These are phyloP conservation scores for Fusarium anthophilum DNA, from an alignment of 2,329 filamentous ascomycete species.

Conservation along the genomic window DNA sequence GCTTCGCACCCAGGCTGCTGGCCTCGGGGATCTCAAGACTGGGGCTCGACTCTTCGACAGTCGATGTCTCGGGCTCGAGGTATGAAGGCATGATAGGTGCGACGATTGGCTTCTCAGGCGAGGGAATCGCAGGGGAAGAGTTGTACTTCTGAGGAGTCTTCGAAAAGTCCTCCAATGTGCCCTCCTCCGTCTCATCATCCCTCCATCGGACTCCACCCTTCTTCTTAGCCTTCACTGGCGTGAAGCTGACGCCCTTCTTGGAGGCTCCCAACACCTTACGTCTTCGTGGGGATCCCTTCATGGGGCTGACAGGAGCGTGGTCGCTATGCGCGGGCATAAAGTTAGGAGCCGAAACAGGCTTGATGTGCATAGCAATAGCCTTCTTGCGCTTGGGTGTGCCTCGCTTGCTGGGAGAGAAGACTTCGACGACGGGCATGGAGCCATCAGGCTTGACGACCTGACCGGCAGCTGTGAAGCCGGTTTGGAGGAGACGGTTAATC, in stretches of 20 bases:
- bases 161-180: slow-evolving; percentile 87
- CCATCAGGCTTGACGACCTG: slow-evolving; percentile 94
- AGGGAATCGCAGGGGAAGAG: slow-evolving; percentile 60
- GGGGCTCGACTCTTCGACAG: slow-evolving; percentile 63
- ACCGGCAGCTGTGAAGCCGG: slow-evolving; percentile 76
- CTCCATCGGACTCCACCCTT: slow-evolving; percentile 91
- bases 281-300: slow-evolving; percentile 82
- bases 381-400: slow-evolving; percentile 83
- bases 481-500: slow-evolving; percentile 80
- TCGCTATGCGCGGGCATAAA: slow-evolving; percentile 50
- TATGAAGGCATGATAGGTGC: slow-evolving; percentile 42
- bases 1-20: slow-evolving; percentile 57
- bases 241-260: slow-evolving; percentile 81
- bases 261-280: slow-evolving; percentile 69
- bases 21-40: slow-evolving; percentile 65
- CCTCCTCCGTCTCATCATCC: slow-evolving; percentile 86
- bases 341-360: slow-evolving; percentile 56
- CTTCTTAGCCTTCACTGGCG: slow-evolving; percentile 79
- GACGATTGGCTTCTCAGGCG: slow-evolving; percentile 45
- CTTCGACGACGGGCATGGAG: slow-evolving; percentile 66
- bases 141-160: slow-evolving; percentile 82
- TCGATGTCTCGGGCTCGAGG: slow-evolving; percentile 27
- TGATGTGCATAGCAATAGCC: slow-evolving; percentile 52
- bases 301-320: slow-evolving; percentile 57
- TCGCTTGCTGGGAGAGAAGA: slow-evolving; percentile 74